Conservation (phyloP, 169 alveolate genomes). For the Perkinsus chesapeaki region DNA sequence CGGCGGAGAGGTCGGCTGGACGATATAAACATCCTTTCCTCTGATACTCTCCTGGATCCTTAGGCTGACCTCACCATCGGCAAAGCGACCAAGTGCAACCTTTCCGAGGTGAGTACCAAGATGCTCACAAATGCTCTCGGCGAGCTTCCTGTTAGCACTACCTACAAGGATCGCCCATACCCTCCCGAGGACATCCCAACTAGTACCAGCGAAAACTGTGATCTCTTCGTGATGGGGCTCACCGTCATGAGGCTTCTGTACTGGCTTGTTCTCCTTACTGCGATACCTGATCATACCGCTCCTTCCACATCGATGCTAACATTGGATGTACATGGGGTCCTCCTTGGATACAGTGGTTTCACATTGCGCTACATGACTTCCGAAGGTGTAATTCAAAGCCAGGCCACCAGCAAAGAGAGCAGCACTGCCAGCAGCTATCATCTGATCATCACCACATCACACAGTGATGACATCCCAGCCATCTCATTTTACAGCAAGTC, state of each 20-base stretch:
- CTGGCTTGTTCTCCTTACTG: background rate
- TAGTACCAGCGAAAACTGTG: background rate
- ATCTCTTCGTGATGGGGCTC: background rate
- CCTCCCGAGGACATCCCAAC: background rate
- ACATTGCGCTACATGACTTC: background rate
- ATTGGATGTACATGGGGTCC: background rate
- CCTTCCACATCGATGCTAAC: background rate
- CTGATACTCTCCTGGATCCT: slow-evolving; percentile 75
- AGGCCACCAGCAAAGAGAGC: background rate
- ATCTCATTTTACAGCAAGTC: background rate
- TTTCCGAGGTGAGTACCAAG: background rate
- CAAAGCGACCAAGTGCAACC: slow-evolving; percentile 39
- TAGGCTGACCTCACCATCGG: slow-evolving; percentile 90
- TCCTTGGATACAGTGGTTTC: background rate
- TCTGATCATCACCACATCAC: background rate
- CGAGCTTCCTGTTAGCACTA: background rate
- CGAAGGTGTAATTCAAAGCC: background rate
- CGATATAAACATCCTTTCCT: slow-evolving; percentile 83
- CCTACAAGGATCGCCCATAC: background rate
- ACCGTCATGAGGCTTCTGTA: background rate
- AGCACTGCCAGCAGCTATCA: background rate
- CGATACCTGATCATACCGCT: background rate
- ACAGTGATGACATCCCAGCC: background rate
- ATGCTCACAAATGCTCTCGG: background rate
- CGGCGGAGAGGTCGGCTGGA: slow-evolving; percentile 94